Evolutionary conservation across 768 basidiomycete species (phyloP), one percentile per base, ranked within the genome.

Genomic region (Xanthoconium purpureum): DNA sequence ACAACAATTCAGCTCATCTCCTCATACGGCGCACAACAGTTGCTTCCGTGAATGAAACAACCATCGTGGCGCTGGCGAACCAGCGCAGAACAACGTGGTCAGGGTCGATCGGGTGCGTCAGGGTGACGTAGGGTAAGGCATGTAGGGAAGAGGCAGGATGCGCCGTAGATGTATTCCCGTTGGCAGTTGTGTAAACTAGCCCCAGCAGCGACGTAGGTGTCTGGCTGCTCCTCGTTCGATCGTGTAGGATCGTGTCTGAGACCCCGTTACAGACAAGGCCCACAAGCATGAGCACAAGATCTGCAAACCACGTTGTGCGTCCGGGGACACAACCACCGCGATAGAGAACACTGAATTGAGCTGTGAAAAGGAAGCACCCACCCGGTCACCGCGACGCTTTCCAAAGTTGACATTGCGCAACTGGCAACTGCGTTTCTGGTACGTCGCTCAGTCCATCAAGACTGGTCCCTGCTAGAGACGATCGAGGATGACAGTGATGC

Each of bases 311-410:
- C 32, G 33, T 37, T 47, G 52, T 46, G 57, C 59, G 36, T 46
- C 65, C 55, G 5, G 56, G 10, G 55, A 60, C 61, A 36, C 65
- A 33, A 44, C 35, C 11, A 10, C 60, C 52, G 59, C 60, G 66
- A 69, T 67, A 67, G 62, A 64, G 54, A 60, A n/a, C 29, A 17
- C 54, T 33, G 39, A 58, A 52, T 17, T 4, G 20, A 20, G 17
- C 12, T 17, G 1, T 44, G 49, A 14, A 52, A 51, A 46, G 55
- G 15, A 47, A 44, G 0, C 33, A 55, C 63, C 54, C 61, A 63
- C 63, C 71, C 66, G 37, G 60, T 61, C 71, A 64, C 28, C 70
- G 48, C 64, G 61, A 67, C 62, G 54, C 57, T 12, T 71, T 68
- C 59, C 67, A 67, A 71, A 61, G 66, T 58, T 44, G 46, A 47